phyloP scores from a whole-genome alignment of 306 rosid species.

The Ormosia emarginata region DNA sequence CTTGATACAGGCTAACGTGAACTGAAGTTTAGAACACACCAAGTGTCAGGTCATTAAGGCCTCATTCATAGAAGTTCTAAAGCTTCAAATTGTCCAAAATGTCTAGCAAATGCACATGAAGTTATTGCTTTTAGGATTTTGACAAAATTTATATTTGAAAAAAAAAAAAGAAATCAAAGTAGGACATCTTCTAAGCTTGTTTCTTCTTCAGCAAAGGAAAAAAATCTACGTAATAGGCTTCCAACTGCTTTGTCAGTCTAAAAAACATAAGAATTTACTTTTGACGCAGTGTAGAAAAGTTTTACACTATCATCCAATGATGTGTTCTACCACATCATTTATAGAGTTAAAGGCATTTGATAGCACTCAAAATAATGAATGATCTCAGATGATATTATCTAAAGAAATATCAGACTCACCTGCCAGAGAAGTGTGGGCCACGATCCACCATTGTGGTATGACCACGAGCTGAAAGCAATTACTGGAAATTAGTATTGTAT shows the following conservation, averaged over 20 bases:
- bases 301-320: too few species aligned
- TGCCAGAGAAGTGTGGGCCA: conserved; percentile 96
- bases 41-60: conserved; percentile 11
- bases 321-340: too few species aligned
- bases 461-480: conserved; percentile 75
- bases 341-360: too few species aligned
- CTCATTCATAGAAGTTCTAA: background rate
- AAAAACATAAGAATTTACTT: background rate
- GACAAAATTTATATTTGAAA: background rate
- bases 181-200: background rate
- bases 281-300: too few species aligned
- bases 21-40: conserved; percentile 42
- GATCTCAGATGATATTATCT: background rate
- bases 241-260: background rate
- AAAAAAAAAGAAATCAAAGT: background rate
- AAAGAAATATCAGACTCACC: conserved; percentile 41
- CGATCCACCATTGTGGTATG: conserved; percentile 91
- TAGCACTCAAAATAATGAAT: background rate
- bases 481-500: conserved; percentile 12
- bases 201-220: background rate
- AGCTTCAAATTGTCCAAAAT: background rate
- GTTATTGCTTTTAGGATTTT: conserved; percentile 8
- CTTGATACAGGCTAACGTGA: conserved; percentile 94
- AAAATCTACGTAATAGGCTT: background rate
- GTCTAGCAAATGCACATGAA: background rate